phyloP scores from a whole-genome alignment of 495 filamentous ascomycete species.

The Tuber borchii region DNA sequence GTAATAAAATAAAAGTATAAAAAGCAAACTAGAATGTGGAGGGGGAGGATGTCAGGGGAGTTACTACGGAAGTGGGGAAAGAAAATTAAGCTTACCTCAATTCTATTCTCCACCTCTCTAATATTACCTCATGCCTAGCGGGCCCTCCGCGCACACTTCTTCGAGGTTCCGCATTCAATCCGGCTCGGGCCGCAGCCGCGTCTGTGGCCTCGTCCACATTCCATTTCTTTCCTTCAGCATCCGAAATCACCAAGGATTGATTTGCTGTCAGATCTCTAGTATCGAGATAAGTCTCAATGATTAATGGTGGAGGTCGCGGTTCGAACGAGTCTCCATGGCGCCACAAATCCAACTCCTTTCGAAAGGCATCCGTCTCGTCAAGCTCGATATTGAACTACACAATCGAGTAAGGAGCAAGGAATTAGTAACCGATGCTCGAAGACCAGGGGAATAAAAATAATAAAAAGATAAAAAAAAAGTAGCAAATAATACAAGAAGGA shows the following conservation, averaged over 20 bases:
- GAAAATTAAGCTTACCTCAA: slow-evolving; percentile 47
- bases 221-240: slow-evolving; percentile 85
- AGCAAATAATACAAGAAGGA: slow-evolving; percentile 16
- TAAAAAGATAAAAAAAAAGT: not conserved
- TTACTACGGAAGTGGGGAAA: not conserved
- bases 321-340: slow-evolving; percentile 66
- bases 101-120: slow-evolving; percentile 86
- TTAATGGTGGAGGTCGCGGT: slow-evolving; percentile 72
- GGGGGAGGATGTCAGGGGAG: not conserved
- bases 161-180: slow-evolving; percentile 47
- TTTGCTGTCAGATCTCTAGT: slow-evolving; percentile 69
- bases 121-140: slow-evolving; percentile 60
- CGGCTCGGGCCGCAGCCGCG: slow-evolving; percentile 49
- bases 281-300: slow-evolving; percentile 87
- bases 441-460: not conserved
- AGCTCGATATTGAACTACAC: slow-evolving; percentile 85
- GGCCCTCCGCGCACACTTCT: slow-evolving; percentile 48
- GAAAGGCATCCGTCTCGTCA: slow-evolving; percentile 80
- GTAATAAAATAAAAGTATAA: slow-evolving; percentile 5
- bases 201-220: slow-evolving; percentile 80
- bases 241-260: slow-evolving; percentile 78
- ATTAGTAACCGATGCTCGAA: not conserved
- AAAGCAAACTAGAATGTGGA: not conserved
- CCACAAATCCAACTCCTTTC: slow-evolving; percentile 74
- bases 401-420: slow-evolving; percentile 2